Percentiles rank a stretch among this genome's conserved stretches.
These are phyloP conservation scores for Prunus kanzakura DNA, from an alignment of 306 rosid species.

Conservation along the genomic window DNA sequence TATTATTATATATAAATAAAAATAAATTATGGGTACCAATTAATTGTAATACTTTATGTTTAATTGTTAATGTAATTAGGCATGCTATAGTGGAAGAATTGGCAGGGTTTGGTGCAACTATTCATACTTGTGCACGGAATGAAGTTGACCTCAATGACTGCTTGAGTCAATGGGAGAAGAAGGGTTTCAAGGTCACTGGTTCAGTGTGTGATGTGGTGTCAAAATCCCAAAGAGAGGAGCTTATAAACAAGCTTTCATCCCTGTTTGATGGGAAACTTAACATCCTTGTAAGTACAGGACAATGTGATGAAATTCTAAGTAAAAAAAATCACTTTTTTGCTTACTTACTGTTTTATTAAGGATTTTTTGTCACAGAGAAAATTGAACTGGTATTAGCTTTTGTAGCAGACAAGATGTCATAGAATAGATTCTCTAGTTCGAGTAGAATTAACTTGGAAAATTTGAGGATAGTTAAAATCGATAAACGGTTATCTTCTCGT, in stretches of 20 bases:
- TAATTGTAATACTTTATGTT: neutral
- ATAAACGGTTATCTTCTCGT: neutral
- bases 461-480: neutral
- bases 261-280: slow-evolving; percentile 27
- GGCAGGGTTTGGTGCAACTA: slow-evolving; percentile 23
- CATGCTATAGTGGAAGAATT: slow-evolving; percentile 34
- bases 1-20: too few species aligned
- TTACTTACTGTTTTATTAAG: neutral
- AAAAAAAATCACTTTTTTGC: neutral
- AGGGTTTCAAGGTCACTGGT: slow-evolving; percentile 28
- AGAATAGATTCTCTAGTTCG: neutral
- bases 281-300: slow-evolving; percentile 23
- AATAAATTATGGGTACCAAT: too few species aligned
- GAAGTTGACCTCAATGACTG: slow-evolving; percentile 21
- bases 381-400: neutral
- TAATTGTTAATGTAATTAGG: slow-evolving; percentile 9
- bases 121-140: slow-evolving; percentile 20
- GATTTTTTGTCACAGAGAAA: neutral
- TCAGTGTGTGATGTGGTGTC: slow-evolving; percentile 22
- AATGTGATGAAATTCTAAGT: too few species aligned
- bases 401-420: neutral
- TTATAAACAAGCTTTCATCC: slow-evolving; percentile 8
- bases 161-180: slow-evolving; percentile 18
- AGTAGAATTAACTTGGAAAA: neutral
- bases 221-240: slow-evolving; percentile 9